Conservation (phyloP, 129 eudicot species). For the Chrysanthemum makinoi region DNA sequence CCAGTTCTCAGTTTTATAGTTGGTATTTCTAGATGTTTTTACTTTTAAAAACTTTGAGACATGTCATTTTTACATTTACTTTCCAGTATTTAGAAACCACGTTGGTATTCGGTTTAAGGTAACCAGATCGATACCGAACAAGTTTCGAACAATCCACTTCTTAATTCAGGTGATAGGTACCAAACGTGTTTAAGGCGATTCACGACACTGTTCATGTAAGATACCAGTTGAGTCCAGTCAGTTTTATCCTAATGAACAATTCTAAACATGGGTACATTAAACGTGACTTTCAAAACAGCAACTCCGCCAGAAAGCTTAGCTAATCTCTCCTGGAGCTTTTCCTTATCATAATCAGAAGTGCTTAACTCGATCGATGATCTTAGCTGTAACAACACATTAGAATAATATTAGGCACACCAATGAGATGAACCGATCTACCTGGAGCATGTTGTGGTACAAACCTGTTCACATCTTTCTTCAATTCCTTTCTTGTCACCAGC, state of each 20-base stretch:
- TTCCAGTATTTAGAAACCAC: too few species aligned
- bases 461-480: constrained; percentile 82
- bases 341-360: constrained; percentile 72
- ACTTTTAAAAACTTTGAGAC: too few species aligned
- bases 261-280: neutral
- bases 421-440: neutral
- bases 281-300: constrained; percentile 66
- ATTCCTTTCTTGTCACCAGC: constrained; percentile 66
- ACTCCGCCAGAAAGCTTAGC: constrained; percentile 83
- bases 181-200: neutral
- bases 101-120: too few species aligned
- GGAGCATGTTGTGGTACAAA: constrained; percentile 1
- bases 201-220: neutral
- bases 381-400: constrained; percentile 24
- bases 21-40: too few species aligned
- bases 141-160: too few species aligned
- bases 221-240: too few species aligned
- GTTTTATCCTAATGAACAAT: too few species aligned
- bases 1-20: too few species aligned
- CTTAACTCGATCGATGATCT: constrained; percentile 56
- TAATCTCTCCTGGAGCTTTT: constrained; percentile 61
- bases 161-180: too few species aligned
- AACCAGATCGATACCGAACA: too few species aligned
- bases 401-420: neutral
- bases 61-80: too few species aligned